Conservation (phyloP, 306 rosid species). For the Prosopis cineraria region DNA sequence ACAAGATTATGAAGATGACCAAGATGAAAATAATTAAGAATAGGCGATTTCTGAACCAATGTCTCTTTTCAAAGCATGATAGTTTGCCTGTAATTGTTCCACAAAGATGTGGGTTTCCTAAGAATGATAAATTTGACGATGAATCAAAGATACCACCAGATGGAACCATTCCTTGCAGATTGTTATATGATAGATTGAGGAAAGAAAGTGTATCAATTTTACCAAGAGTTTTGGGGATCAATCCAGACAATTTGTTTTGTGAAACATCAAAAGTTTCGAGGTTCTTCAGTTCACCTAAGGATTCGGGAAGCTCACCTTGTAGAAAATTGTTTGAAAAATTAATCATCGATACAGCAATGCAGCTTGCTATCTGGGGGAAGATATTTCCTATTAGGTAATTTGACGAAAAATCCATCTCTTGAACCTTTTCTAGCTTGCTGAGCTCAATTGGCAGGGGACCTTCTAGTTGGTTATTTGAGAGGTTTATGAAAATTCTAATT, state of each 20-base stretch:
- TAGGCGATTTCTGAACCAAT: slow-evolving; percentile 35
- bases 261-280: slow-evolving; percentile 63
- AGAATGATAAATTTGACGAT: slow-evolving; percentile 48
- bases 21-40: slow-evolving; percentile 42
- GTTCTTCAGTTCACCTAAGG: slow-evolving; percentile 58
- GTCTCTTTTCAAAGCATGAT: slow-evolving; percentile 41
- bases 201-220: slow-evolving; percentile 47
- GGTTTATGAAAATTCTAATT: slow-evolving; percentile 68
- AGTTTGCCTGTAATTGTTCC: slow-evolving; percentile 38
- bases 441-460: slow-evolving; percentile 67
- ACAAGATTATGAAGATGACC: slow-evolving; percentile 48
- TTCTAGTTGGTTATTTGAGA: slow-evolving; percentile 66
- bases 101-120: slow-evolving; percentile 54
- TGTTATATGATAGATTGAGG: slow-evolving; percentile 62
- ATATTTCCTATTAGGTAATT: slow-evolving; percentile 56
- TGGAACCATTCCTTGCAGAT: slow-evolving; percentile 65
- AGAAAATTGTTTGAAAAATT: slow-evolving; percentile 62
- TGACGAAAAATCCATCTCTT: slow-evolving; percentile 69
- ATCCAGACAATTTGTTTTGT: slow-evolving; percentile 53
- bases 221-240: slow-evolving; percentile 53
- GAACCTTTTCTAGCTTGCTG: slow-evolving; percentile 67
- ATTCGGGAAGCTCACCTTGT: slow-evolving; percentile 55
- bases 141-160: slow-evolving; percentile 59
- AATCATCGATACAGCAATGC: slow-evolving; percentile 55
- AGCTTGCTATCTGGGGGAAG: slow-evolving; percentile 66